Base-by-base conservation (phyloP, 2,329 filamentous ascomycete genomes). In the Fusarium siculi region DNA sequence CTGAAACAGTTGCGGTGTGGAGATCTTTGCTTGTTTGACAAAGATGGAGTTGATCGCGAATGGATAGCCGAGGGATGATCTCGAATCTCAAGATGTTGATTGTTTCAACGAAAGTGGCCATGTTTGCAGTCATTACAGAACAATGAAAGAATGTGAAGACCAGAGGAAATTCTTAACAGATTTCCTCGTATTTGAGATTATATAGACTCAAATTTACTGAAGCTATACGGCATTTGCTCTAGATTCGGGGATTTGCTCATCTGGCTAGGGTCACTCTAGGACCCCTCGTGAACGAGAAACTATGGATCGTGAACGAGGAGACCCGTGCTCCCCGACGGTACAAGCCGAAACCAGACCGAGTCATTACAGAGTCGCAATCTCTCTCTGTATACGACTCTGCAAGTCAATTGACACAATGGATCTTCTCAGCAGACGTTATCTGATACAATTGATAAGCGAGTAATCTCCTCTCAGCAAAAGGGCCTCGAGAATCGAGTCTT, bases 41-140 rank as follows among this genome's bases (percentile, higher is more conserved):
- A 47, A 28, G 25, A 65, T 53, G 62, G 46, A 65, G 63, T 53
- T 66, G 47, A 65, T 66, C 47, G 37, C 42, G 60, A 55, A 34
- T 23, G 46, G 60, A 66, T 65, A 66, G 7, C 63, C 47, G 59
- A 66, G 39, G 28, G 34, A 65, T 46, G 47, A 66, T 66, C 60
- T 40, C 25, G n/a, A 66, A 65, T 44, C 40, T 25, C 34, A 39
- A 23, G 43, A 47, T 66, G 63, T 32, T 42, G 53, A 56, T 65
- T 57, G 59, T 65, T 65, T 65, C 62, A 34, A 58, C 43, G 44
- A 36, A 30, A 34, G 6, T 25, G n/a, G 36, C 19, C 21, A 44
- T 28, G 16, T 36, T 25, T 37, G 25, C 25, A 25, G 25, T 25
- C 25, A 25, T 25, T 25, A 25, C 25, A 25, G 25, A 25, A 25